phyloP scores from a whole-genome alignment of 2,329 filamentous ascomycete genomes.

The Apiospora sp. region DNA sequence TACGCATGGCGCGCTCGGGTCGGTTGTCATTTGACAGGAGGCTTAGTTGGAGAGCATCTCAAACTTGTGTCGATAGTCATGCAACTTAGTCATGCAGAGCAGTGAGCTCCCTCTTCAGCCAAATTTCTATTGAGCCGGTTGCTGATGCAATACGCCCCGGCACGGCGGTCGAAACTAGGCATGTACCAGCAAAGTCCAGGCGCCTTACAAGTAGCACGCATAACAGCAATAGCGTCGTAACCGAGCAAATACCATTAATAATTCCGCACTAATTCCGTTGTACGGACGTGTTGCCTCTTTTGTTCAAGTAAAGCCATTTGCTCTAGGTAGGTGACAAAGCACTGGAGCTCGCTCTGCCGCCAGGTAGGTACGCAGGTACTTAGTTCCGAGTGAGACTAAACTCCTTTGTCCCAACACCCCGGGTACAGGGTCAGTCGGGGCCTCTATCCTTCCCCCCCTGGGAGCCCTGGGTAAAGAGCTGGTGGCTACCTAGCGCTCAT shows the following conservation, averaged over 20 bases:
- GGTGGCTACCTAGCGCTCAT: not conserved
- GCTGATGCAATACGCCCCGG: not conserved
- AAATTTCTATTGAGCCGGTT: not conserved
- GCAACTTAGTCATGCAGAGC: constrained; percentile 6
- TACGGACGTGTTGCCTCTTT: constrained; percentile 18
- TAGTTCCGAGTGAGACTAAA: not conserved
- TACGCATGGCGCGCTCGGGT: not conserved
- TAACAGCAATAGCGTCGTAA: not conserved
- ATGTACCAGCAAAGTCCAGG: not conserved
- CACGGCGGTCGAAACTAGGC: constrained; percentile 5
- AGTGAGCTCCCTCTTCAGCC: not conserved
- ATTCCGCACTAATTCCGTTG: constrained; percentile 7
- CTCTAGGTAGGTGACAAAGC: constrained; percentile 4
- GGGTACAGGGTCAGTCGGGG: constrained; percentile 1
- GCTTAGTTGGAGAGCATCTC: not conserved
- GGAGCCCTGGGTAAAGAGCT: too few relatives aligned
- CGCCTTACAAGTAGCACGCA: not conserved
- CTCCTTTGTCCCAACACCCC: constrained; percentile 9
- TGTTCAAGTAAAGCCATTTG: constrained; percentile 4
- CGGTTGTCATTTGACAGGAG: not conserved
- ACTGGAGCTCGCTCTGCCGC: not conserved
- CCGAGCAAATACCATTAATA: not conserved
- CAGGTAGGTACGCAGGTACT: not conserved
- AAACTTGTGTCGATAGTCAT: not conserved
- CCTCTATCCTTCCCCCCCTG: not conserved